Evolutionary conservation across 495 filamentous ascomycete species (phyloP), one percentile per base, ranked within the genome.

Genomic region (Aspergillus cristatus): DNA sequence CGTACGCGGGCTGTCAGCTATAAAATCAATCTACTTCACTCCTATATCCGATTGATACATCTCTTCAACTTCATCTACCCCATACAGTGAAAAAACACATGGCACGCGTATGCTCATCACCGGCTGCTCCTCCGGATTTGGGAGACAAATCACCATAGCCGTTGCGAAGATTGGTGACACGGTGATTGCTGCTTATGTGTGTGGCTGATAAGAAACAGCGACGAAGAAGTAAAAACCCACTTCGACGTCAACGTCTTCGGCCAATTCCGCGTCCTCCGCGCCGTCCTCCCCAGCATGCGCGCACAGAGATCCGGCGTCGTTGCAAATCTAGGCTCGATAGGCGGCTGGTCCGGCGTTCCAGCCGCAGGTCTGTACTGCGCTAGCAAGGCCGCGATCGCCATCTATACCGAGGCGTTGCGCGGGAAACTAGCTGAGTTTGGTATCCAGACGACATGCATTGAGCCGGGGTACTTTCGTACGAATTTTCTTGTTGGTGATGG

Each of bases 141-240:
- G 70, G 7, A 60, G 55, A 24, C 41, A 55, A 24, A 48, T 74
- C 2, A 64, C 58, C 12, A 42, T 51, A 7, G 53, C 60, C 6
- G 58, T 70, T 22, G 56, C 68, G n/a, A 45, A 58, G 5, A 55
- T 61, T n/a, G 72, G 70, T 2, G 70, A 76, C 50, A 57, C 51
- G 31, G 68, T 76, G 22, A 68, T 80, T 38, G 74, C 74, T 7
- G 69, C 68, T 3, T 67, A 67, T n/a, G n/a, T n/a, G n/a, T n/a
- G n/a, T n/a, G n/a, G 7, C 70, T 72, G 14, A 13, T 6, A 40
- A 13, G 17, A 11, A 13, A 14, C 28, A 41, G 37, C 34, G 2
- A 35, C 6, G 16, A 32, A 6, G 41, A 48, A 38, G 34, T 41
- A 14, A 0, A 11, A 3, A 20, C 14, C 18, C 42, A 43, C 8